phyloP scores from a whole-genome alignment of 352 stramenopile genomes.

The Poterioochromonas sp. region DNA sequence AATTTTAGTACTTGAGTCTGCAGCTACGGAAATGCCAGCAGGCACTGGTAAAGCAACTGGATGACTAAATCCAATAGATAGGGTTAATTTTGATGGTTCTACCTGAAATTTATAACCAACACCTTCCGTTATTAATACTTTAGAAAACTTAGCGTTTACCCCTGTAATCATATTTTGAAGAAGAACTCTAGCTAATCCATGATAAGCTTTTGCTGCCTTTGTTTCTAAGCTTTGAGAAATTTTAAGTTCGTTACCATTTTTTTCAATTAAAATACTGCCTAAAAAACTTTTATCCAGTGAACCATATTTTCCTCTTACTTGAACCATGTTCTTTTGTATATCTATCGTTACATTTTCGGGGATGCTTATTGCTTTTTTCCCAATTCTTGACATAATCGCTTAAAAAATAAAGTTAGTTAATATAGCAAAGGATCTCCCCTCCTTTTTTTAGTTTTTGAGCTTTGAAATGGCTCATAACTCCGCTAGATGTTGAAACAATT shows the following conservation, averaged over 20 bases:
- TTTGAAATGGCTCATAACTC: conserved; percentile 27
- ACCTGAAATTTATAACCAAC: conserved; percentile 17
- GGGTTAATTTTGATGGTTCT: neutral
- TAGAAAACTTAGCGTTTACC: neutral
- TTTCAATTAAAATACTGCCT: neutral
- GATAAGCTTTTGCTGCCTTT: conserved; percentile 7
- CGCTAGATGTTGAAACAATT: conserved; percentile 36
- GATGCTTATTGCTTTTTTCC: conserved; percentile 26
- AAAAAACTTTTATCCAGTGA: neutral
- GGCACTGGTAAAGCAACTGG: conserved; percentile 31
- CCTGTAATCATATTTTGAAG: conserved; percentile 22
- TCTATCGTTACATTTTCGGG: conserved; percentile 29
- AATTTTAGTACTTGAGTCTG: neutral
- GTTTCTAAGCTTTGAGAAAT: neutral
- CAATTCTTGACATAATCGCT: conserved; percentile 34
- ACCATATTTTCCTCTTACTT: conserved; percentile 3
- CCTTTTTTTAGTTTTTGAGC: conserved; percentile 33
- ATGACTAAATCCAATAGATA: conserved; percentile 34
- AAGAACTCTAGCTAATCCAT: neutral
- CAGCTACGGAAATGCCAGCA: neutral
- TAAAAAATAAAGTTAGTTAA: conserved; percentile 13
- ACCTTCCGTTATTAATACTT: neutral
- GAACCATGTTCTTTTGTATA: neutral
- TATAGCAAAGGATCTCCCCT: conserved; percentile 13
- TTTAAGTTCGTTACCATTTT: neutral